Evolutionary conservation across 106 monocot species (phyloP), one percentile per base, ranked within the genome.

Genomic region (Phalaenopsis aphrodite): DNA sequence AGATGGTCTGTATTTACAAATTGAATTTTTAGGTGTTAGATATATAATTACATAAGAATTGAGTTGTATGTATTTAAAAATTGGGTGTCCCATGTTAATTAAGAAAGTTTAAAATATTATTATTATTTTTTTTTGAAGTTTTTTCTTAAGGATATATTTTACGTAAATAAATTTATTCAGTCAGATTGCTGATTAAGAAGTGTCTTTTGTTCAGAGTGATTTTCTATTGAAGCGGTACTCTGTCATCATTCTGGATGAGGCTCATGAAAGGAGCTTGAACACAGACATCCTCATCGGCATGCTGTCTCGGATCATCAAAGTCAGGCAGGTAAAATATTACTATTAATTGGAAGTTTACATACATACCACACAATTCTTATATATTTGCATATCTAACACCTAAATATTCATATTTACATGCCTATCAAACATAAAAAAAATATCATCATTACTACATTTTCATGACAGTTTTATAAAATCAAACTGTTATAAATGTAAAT

Each of bases 201-300:
- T 74, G n/a, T 43, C 6, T 45, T 18, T 45, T 74, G 5, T 75
- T 55, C 90, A 99, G 95, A 89, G 91, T 87, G 99, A 99, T 83
- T 88, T 99, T 81, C 82, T 99, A 78, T 77, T 95, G 80, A 94
- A 81, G 78, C 80, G 83, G 16, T 99, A 95, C 79, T 99, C 99
- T 55, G 81, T 99, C 64, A 87, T 99, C 36, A 91, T 99, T 76
- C 77, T 99, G 49, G 99, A 99, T 86, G 99, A 99, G 83, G 99
- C 95, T 81, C 99, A 99, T 79, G 99, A 99, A 80, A 92, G 99
- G 85, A 99, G 99, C 77, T 89, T 99, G 80, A 99, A 94, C 79
- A 99, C 93, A 16, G 99, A 99, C 83, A 91, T 99, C 79, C 91
- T 99, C 21, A 87, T 99, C 48, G 94, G 99, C 81, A 99, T 99